These are phyloP conservation scores for Orobanche coerulescens DNA, from an alignment of 257 asterid genomes.

Conservation along the genomic window DNA sequence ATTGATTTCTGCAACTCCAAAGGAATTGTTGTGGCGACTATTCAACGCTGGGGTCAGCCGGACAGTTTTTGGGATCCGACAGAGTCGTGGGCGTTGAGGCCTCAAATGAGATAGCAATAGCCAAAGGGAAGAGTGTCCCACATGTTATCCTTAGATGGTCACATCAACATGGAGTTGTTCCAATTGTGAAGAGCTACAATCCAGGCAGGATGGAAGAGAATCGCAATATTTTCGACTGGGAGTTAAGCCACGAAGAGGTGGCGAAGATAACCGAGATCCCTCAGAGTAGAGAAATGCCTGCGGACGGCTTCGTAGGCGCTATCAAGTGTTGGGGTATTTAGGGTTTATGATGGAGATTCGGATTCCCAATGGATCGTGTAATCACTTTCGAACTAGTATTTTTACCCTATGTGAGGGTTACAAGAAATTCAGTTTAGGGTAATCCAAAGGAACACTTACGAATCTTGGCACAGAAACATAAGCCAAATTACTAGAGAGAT, in stretches of 20 bases:
- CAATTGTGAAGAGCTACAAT: slow-evolving; percentile 3
- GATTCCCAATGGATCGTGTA: too few relatives aligned
- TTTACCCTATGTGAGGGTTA: too few relatives aligned
- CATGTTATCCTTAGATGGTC: neutral
- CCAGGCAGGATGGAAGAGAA: slow-evolving; percentile 4
- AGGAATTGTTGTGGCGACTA: neutral
- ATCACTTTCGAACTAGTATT: too few relatives aligned
- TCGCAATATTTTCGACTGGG: neutral
- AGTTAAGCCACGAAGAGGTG: neutral
- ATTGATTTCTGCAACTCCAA: neutral
- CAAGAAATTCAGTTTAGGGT: too few relatives aligned
- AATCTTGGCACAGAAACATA: too few relatives aligned
- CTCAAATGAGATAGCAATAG: neutral
- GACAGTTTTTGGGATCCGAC: neutral
- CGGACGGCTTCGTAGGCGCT: neutral
- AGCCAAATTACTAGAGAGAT: too few relatives aligned
- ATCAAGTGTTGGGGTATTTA: neutral
- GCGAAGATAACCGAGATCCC: neutral
- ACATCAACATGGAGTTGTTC: neutral
- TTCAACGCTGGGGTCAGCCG: slow-evolving; percentile 1
- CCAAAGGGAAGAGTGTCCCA: slow-evolving; percentile 6
- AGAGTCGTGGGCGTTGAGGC: neutral
- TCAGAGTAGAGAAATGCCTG: neutral
- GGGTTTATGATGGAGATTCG: too few relatives aligned
- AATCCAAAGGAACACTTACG: too few relatives aligned